Evolutionary conservation across 2,329 filamentous ascomycete genomes (phyloP), one percentile per base, ranked within the genome.

Genomic region (Geosmithia morbida): DNA sequence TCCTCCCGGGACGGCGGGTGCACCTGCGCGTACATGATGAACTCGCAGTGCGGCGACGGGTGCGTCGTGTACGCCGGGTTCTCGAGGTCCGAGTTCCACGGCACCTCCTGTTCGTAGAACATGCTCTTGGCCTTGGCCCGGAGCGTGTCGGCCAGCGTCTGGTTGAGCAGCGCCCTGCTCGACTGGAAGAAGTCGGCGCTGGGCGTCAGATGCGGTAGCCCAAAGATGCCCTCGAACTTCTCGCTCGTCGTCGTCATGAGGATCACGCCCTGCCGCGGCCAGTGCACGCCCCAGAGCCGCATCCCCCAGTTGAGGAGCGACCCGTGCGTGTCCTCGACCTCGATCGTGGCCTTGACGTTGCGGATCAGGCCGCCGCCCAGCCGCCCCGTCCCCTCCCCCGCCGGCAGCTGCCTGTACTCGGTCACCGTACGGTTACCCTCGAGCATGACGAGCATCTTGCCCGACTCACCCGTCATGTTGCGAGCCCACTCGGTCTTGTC

Each of bases 221-320:
- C 85, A 61, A 94, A 94, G 48, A 97, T 82, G 42, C 92, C 89
- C n/a, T 83, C 79, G 57, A 92, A 92, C 67, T 94, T 96, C 59
- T 95, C 85, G 62, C 88, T 96, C 44, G 88, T 90, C 1, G 90
- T 96, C 2, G 84, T 86, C 59, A 97, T 68, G 37, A 97, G 68
- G 45, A 92, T 77, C 14, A 80, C 77, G 2, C 92, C 92, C 51
- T 84, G 77, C n/a, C 76, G 74, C 39, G 84, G 81, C 71, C 88
- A 94, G 66, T 97, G 90, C 3, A 94, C 75, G 3, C 92, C 92
- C 62, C 87, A 82, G 45, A 95, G 66, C 46, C 77, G 74, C 66
- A 94, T 79, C 54, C 89, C 83, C 80, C 85, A 89, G 54, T 79
- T 85, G 57, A 82, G 82, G 5, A 84, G 83, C 50, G 63, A 61